phyloP scores from a whole-genome alignment of 306 rosid genomes.

The Quercus aquifolioides region DNA sequence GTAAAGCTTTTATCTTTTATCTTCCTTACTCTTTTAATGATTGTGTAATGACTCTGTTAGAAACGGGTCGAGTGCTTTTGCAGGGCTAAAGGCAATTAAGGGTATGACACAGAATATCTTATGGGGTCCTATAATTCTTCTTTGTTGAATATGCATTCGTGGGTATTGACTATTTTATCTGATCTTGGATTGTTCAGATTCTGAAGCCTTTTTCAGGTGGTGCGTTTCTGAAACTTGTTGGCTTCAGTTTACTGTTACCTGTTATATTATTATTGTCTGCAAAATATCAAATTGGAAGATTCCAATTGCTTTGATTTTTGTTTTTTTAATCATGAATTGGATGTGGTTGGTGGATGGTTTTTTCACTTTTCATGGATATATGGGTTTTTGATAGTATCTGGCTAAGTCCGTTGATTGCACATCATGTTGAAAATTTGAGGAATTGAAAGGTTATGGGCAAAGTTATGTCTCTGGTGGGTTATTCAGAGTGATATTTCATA shows the following conservation, averaged over 20 bases:
- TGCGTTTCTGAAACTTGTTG: constrained; percentile 28
- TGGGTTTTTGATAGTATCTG: constrained; percentile 20
- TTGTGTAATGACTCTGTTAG: constrained; percentile 3
- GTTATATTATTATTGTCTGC: neutral
- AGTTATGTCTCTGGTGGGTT: constrained; percentile 20
- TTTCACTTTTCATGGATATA: neutral
- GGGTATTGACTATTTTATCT: constrained; percentile 45
- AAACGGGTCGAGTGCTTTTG: constrained; percentile 13
- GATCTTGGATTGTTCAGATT: constrained; percentile 48
- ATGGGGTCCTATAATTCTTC: constrained; percentile 19
- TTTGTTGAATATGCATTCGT: constrained; percentile 41
- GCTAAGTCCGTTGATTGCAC: constrained; percentile 16
- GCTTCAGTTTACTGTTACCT: constrained; percentile 17
- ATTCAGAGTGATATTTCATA: constrained; percentile 9
- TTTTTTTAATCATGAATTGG: constrained; percentile 24
- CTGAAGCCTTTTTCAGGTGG: constrained; percentile 38
- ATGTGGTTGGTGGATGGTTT: constrained; percentile 27
- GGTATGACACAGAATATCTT: constrained; percentile 23
- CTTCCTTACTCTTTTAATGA: constrained; percentile 3
- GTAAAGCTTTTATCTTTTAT: neutral
- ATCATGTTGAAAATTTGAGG: constrained; percentile 16
- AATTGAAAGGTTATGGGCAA: constrained; percentile 8
- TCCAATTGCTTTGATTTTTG: constrained; percentile 19
- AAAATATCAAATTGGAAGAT: constrained; percentile 8
- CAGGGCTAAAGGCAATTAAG: constrained; percentile 24